Evolutionary conservation across 2,329 filamentous ascomycete species (phyloP), one percentile per base, ranked within the genome.

Genomic region (Fusarium pseudocircinatum): DNA sequence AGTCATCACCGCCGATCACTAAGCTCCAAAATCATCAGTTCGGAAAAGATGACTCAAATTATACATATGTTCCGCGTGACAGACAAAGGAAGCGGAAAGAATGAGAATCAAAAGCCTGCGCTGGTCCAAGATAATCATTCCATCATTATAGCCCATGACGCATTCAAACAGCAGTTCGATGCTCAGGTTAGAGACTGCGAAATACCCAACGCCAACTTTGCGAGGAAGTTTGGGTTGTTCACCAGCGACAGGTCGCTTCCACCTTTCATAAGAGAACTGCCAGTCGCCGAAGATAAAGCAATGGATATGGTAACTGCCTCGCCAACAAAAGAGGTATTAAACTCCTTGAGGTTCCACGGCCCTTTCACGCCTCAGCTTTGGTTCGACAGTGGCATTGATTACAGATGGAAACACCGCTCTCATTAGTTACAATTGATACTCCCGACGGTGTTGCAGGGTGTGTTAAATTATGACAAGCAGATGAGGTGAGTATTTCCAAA

Each of bases 311-410:
- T 81, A 10, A 65, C 78, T 22, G 76, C 79, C 60, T 78, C 79
- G 26, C 76, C 74, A 34, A 72, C 71, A 43, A 69, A 72, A 34
- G 81, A 77, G 15, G 53, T 80, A 14, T 37, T 82, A 28, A 75
- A 74, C 43, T 60, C 78, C 6, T 80, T 79, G 79, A 78, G 75
- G 40, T 84, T 85, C 63, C 80, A 80, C 7, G 84, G 83, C 6
- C 84, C 84, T 1, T 84, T 86, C 32, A 86, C 84, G 3, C 83
- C 84, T 18, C 82, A 85, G 59, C 79, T 86, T 28, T 84, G 84
- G 57, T 85, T 84, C 50, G 84, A 86, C 67, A 82, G 84, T 24
- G 83, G 84, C 4, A 78, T 85, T 44, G 84, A 86, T 62, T 84
- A 83, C 63, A 78, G 80, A 52, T 85, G 82, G 81, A 79, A 68